These are phyloP conservation scores for Calocybe cyanea DNA, from an alignment of 768 basidiomycete genomes.

Conservation along the genomic window DNA sequence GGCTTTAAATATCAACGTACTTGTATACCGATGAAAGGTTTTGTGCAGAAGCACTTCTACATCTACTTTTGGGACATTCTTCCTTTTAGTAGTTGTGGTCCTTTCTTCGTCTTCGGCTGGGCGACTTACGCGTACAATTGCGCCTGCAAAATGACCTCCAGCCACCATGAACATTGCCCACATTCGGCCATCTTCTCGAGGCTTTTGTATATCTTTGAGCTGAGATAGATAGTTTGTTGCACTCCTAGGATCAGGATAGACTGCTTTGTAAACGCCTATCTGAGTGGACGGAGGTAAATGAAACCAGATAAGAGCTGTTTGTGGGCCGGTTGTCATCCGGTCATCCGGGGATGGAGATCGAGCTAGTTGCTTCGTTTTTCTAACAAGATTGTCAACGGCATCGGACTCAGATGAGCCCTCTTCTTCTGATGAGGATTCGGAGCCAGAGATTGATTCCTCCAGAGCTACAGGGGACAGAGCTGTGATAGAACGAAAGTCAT, in stretches of 20 bases:
- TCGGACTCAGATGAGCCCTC: slow-evolving; percentile 55
- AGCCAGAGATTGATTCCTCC: slow-evolving; percentile 90
- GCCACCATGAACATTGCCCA: slow-evolving; percentile 98
- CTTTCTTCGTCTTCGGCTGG: slow-evolving; percentile 41
- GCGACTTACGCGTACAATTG: slow-evolving; percentile 70
- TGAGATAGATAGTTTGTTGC: slow-evolving; percentile 52
- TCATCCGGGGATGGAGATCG: slow-evolving; percentile 45
- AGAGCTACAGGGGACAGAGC: slow-evolving; percentile 40
- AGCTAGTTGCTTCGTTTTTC: slow-evolving; percentile 47
- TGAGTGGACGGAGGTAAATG: slow-evolving; percentile 85
- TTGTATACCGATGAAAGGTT: slow-evolving; percentile 98
- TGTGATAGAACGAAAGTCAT: neutral
- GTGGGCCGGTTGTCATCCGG: slow-evolving; percentile 24
- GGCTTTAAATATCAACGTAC: slow-evolving; percentile 42
- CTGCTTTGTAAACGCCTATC: slow-evolving; percentile 77
- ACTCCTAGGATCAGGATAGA: slow-evolving; percentile 56
- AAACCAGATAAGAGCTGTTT: slow-evolving; percentile 86
- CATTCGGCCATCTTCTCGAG: slow-evolving; percentile 53
- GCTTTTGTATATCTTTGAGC: slow-evolving; percentile 61
- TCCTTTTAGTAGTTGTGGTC: slow-evolving; percentile 40
- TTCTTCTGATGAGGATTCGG: slow-evolving; percentile 68
- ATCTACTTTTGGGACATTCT: slow-evolving; percentile 67
- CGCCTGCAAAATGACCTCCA: slow-evolving; percentile 97
- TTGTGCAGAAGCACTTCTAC: slow-evolving; percentile 85
- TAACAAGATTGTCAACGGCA: slow-evolving; percentile 64